Evolutionary conservation across 768 basidiomycete genomes (phyloP), one percentile per base, ranked within the genome.

Genomic region (Pisolithus tinctorius): DNA sequence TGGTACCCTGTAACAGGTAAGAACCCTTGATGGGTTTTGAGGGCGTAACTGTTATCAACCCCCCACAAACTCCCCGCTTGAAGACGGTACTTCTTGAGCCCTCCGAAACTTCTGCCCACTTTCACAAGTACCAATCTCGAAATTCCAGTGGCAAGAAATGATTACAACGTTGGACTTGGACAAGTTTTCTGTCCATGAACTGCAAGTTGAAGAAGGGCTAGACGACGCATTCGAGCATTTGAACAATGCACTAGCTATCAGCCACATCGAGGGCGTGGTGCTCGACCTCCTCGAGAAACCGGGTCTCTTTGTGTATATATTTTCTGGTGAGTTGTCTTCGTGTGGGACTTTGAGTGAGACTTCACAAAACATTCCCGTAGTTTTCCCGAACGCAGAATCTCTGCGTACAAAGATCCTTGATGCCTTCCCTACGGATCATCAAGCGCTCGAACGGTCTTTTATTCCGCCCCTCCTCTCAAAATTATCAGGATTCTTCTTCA

Each of bases 401-500:
- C 39, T 65, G 14, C 37, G 42, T 20, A 17, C 29, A 17, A 67
- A 65, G 64, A 62, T 71, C 30, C 41, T 69, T 10, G 58, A 64
- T 16, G 55, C 50, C 11, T 72, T 71, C 49, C 71, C 70, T 2
- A 45, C 46, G 0, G 58, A 49, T n/a, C 36, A 53, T 30, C 52
- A 50, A 30, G 54, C 20, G 13, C 65, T 62, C 49, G 39, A 39
- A 7, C 43, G 26, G n/a, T 65, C 66, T 14, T 45, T 45, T 16
- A 47, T 53, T 13, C 50, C 43, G 13, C 55, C 49, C 26, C 37
- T 67, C 25, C 48, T 67, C 7, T 42, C 44, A 10, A 50, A 45
- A n/a, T 41, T 64, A 29, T 60, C 59, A 10, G n/a, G 46, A 6
- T 65, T 44, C 49, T 55, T 67, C 25, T 45, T 56, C n/a, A 45